Conservation (phyloP, 768 basidiomycete genomes). For the Suillus subluteus region DNA sequence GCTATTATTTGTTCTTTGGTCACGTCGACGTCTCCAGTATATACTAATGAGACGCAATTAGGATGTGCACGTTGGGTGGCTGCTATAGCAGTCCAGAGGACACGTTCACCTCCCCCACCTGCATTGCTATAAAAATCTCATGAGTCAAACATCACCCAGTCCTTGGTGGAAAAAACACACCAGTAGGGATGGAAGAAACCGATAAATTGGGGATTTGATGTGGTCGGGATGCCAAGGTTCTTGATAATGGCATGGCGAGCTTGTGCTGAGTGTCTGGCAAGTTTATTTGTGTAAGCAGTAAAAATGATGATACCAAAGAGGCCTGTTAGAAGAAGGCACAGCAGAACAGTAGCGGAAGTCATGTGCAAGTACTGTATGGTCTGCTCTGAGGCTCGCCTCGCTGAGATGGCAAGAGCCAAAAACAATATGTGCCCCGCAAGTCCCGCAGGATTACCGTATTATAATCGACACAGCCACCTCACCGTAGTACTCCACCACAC, state of each 20-base stretch:
- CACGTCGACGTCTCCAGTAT: slow-evolving; percentile 85
- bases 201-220: slow-evolving; percentile 45
- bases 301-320: slow-evolving; percentile 23
- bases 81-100: slow-evolving; percentile 89
- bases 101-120: slow-evolving; percentile 95
- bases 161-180: slow-evolving; percentile 45
- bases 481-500: no score
- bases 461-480: no score
- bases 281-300: slow-evolving; percentile 25
- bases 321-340: slow-evolving; percentile 21
- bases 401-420: not conserved
- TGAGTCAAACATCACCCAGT: slow-evolving; percentile 27
- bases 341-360: not conserved
- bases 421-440: no score
- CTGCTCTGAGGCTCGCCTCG: not conserved
- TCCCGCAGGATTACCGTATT: no score
- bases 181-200: slow-evolving; percentile 98
- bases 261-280: slow-evolving; percentile 26
- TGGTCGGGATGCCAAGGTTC: slow-evolving; percentile 16
- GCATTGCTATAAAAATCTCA: slow-evolving; percentile 71
- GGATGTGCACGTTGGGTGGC: slow-evolving; percentile 71
- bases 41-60: slow-evolving; percentile 75
- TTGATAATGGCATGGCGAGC: slow-evolving; percentile 26
- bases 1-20: slow-evolving; percentile 79
- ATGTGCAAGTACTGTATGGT: not conserved